Evolutionary conservation across 768 basidiomycete species (phyloP).

Genomic region (Paxillus involutus): DNA sequence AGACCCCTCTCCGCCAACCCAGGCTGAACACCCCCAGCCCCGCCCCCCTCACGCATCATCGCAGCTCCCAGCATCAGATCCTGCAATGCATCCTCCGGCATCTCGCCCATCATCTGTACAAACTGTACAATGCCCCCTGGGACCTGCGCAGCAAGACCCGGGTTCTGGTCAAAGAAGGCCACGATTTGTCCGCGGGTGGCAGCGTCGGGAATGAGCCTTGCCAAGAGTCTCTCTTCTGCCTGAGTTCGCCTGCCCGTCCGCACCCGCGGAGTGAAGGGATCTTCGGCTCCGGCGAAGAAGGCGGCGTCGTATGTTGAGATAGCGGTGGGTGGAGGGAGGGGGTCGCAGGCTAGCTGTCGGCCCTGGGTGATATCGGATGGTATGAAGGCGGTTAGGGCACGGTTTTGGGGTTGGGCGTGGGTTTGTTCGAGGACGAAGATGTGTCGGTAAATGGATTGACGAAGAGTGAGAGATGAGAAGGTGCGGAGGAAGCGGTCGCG

Average conservation of each 20-base stretch:
- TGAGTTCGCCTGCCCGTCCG: constrained; percentile 41
- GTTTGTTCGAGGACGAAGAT: constrained; percentile 69
- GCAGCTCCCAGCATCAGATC: constrained; percentile 54
- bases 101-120: constrained; percentile 52
- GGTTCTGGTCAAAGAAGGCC: constrained; percentile 59
- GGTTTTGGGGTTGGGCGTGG: constrained; percentile 38
- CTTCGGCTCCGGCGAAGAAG: constrained; percentile 75
- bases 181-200: constrained; percentile 58
- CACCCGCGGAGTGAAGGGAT: constrained; percentile 35
- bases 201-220: constrained; percentile 56
- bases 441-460: constrained; percentile 69
- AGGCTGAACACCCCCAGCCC: constrained; percentile 23
- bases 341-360: constrained; percentile 77
- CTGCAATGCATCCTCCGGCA: constrained; percentile 58
- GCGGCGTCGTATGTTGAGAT: constrained; percentile 61
- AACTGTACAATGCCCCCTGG: constrained; percentile 69
- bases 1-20: constrained; percentile 22
- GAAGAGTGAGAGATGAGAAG: constrained; percentile 41
- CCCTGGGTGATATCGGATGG: constrained; percentile 52
- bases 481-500: constrained; percentile 32
- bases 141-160: constrained; percentile 53
- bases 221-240: constrained; percentile 51
- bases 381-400: constrained; percentile 67
- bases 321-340: constrained; percentile 70
- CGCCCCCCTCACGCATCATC: constrained; percentile 35